A percentile compares a stretch with the other conserved stretches of the same genome.
These are phyloP conservation scores for Litchi chinensis DNA, from an alignment of 345 rosid genomes.

Conservation along the genomic window DNA sequence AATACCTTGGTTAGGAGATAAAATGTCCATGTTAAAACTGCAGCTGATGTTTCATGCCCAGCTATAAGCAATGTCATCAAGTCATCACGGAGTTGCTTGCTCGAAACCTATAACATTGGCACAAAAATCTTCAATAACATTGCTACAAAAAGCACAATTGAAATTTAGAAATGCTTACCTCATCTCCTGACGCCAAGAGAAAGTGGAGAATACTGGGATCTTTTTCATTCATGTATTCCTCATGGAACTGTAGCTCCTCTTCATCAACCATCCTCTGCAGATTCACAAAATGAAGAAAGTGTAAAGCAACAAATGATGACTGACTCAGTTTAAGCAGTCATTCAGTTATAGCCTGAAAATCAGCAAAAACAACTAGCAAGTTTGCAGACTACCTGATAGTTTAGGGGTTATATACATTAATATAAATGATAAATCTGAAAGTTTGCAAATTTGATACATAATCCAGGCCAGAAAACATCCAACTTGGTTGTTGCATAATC, in stretches of 20 bases:
- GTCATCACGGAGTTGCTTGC: slow-evolving; percentile 97
- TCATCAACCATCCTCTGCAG: slow-evolving; percentile 89
- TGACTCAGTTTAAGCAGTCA: not conserved
- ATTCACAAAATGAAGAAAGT: slow-evolving; percentile 4
- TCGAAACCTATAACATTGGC: slow-evolving; percentile 63
- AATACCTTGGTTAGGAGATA: slow-evolving; percentile 79
- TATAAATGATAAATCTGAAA: not conserved
- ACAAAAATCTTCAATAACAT: slow-evolving; percentile 19
- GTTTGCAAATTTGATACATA: not conserved
- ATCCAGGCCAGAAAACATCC: not conserved
- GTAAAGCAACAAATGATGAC: not conserved
- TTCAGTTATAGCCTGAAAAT: not conserved
- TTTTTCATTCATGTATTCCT: slow-evolving; percentile 89
- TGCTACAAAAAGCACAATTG: slow-evolving; percentile 8
- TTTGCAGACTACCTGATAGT: not conserved
- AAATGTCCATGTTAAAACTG: slow-evolving; percentile 96
- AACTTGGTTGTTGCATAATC: not conserved
- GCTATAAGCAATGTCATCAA: slow-evolving; percentile 99
- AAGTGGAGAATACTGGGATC: slow-evolving; percentile 99
- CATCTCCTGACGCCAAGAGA: slow-evolving; percentile 91
- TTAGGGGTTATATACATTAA: not conserved
- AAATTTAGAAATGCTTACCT: slow-evolving; percentile 49
- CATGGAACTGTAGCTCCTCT: slow-evolving; percentile 89
- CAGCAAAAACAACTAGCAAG: not conserved
- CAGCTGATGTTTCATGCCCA: slow-evolving; percentile 98